A percentile compares a stretch with the other conserved stretches of the same genome.
Conservation (phyloP, 176 grass and related monocot species). For the Oryza nivara region DNA sequence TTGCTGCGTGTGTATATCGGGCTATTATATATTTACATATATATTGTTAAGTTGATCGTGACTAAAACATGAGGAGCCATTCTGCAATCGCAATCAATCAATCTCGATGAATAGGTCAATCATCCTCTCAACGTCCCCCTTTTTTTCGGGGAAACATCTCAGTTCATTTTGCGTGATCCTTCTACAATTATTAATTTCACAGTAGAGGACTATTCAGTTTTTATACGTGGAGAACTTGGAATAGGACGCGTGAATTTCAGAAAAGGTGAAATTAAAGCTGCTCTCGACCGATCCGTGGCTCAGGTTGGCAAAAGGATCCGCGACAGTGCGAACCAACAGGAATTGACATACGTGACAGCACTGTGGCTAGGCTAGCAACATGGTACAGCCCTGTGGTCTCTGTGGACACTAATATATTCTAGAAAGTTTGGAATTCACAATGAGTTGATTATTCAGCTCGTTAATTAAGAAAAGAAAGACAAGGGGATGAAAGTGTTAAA, state of each 20-base stretch:
- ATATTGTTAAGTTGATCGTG: background rate
- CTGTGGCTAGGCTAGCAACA: background rate
- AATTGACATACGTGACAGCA: background rate
- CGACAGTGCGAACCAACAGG: background rate
- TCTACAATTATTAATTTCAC: background rate
- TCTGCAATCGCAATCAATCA: background rate
- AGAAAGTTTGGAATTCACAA: background rate
- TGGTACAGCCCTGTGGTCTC: background rate
- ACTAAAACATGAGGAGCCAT: background rate
- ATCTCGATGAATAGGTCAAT: background rate
- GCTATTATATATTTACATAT: no score
- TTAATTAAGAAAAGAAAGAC: no score
- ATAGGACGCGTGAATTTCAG: background rate
- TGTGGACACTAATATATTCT: background rate
- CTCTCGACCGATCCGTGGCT: background rate
- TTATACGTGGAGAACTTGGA: background rate
- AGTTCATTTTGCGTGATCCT: background rate
- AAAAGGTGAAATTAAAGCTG: background rate
- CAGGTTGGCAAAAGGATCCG: background rate
- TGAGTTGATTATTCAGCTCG: no score
- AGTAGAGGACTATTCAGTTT: background rate
- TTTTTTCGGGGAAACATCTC: background rate
- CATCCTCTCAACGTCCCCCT: background rate
- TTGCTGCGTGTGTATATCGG: no score
- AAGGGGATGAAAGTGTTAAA: no score